Evolutionary conservation across 2,329 filamentous ascomycete species (phyloP).

Genomic region (Diaporthe sp.): DNA sequence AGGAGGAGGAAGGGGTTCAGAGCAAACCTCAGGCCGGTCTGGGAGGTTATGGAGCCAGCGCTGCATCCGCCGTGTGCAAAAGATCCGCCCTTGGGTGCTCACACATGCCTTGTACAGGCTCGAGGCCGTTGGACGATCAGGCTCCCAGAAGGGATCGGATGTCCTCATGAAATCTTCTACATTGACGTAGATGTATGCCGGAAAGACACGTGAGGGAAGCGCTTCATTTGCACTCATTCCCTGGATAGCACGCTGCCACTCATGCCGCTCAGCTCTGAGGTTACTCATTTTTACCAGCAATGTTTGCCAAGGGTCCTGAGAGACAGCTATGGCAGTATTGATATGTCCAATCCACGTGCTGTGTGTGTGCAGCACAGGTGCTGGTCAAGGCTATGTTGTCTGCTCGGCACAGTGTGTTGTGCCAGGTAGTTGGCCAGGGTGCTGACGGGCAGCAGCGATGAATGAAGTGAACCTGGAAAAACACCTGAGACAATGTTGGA

Average conservation of each 20-base stretch:
- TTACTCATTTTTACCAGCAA: neutral
- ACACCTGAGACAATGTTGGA: fast-evolving
- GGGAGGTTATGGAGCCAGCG: constrained; percentile 29
- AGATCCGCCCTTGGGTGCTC: neutral
- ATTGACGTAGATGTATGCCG: constrained; percentile 27
- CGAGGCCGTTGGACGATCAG: constrained; percentile 16
- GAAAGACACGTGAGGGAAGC: constrained; percentile 20
- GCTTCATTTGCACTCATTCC: neutral
- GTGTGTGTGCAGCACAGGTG: too few relatives aligned
- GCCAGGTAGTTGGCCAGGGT: neutral
- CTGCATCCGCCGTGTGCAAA: constrained; percentile 20
- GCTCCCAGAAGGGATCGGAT: constrained; percentile 22
- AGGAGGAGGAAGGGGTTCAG: neutral
- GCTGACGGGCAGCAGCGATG: neutral
- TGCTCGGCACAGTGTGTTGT: too few relatives aligned
- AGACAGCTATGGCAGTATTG: neutral
- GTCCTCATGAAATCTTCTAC: constrained; percentile 14
- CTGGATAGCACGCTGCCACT: neutral
- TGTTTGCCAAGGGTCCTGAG: neutral
- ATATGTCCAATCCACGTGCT: too few relatives aligned
- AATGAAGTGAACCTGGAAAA: neutral
- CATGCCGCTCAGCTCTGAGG: neutral
- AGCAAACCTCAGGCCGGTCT: neutral
- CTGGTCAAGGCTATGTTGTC: neutral
- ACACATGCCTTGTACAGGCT: constrained; percentile 20